These are phyloP conservation scores for Sugiyamaella grinbergsii DNA, from an alignment of 1,139 yeast genomes.

Conservation along the genomic window DNA sequence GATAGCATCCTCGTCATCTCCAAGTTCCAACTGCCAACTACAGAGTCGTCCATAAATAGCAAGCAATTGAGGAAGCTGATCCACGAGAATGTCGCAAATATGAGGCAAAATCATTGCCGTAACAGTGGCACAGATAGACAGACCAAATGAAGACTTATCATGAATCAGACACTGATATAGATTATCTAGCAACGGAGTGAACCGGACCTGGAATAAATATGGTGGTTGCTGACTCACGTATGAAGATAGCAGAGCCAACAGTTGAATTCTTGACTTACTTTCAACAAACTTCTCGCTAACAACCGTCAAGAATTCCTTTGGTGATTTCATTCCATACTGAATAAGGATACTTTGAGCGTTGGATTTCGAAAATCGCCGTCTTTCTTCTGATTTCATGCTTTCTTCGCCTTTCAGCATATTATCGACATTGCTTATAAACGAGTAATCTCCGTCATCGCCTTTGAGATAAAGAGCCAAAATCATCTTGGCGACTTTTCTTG, in stretches of 20 bases:
- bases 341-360: conserved; percentile 49
- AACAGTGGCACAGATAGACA: conserved; percentile 49
- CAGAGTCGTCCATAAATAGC: conserved; percentile 52
- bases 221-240: conserved; percentile 41
- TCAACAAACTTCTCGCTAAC: conserved; percentile 43
- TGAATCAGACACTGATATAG: conserved; percentile 49
- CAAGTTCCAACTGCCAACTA: conserved; percentile 41
- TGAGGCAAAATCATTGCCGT: conserved; percentile 61
- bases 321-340: conserved; percentile 47
- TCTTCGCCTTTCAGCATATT: conserved; percentile 16
- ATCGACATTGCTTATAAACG: conserved; percentile 4
- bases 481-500: conserved; percentile 27
- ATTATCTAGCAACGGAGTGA: conserved; percentile 48
- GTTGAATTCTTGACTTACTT: conserved; percentile 44
- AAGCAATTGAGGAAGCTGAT: conserved; percentile 49
- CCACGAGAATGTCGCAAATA: conserved; percentile 45
- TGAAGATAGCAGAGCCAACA: conserved; percentile 44
- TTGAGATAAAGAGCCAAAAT: conserved; percentile 32
- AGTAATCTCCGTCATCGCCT: conserved; percentile 13
- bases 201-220: conserved; percentile 43
- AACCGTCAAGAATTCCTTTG: conserved; percentile 43
- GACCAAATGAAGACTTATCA: conserved; percentile 50
- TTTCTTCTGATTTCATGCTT: conserved; percentile 45
- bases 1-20: conserved; percentile 14
- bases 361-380: conserved; percentile 51